Evolutionary conservation across 441 rosid species (phyloP), one percentile per base, ranked within the genome.

Genomic region (Populus trichocarpa): DNA sequence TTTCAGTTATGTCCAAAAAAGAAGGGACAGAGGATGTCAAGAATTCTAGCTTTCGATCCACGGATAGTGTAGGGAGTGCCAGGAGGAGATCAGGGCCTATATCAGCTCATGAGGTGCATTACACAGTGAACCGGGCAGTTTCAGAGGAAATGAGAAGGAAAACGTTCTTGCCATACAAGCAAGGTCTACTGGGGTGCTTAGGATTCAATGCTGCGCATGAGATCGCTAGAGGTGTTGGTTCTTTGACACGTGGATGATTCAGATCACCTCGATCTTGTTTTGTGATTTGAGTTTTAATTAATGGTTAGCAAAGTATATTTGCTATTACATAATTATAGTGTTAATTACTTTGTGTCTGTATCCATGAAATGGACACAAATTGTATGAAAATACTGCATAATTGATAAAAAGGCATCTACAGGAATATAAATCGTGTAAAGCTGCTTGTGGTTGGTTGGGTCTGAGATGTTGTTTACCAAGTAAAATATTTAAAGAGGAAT

Each of bases 91-190:
- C 84, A 42, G 46, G 86, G 0, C 79, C 79, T 36, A 81, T 88
- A 70, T 91, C 96, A 22, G 89, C 93, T 35, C 96, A 91, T 78
- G 94, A 92, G 85, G 30, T 88, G 82, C 94, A 83, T 86, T 92
- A 92, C 92, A 70, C 96, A 90, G 84, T 69, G 77, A 92, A 90
- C 79, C 83, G 97, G 79, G 93, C 94, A 28, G 89, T 81, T 1
- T 82, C 97, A 12, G 97, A 92, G 86, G 97, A 89, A 81, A 61
- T 90, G 89, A 90, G 81, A 86, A 90, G 76, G 89, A 92, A 85
- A 79, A 92, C 97, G 23, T 84, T 72, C 30, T 82, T 86, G 81
- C 88, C 88, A 5, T 86, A 86, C 81, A 78, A 82, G 77, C 89
- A 89, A 10, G 91, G 91, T 23, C 75, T 89, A 30, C 78, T 89